Base-by-base conservation (phyloP, 2,329 filamentous ascomycete species). In the Teratosphaeriaceae sp. region DNA sequence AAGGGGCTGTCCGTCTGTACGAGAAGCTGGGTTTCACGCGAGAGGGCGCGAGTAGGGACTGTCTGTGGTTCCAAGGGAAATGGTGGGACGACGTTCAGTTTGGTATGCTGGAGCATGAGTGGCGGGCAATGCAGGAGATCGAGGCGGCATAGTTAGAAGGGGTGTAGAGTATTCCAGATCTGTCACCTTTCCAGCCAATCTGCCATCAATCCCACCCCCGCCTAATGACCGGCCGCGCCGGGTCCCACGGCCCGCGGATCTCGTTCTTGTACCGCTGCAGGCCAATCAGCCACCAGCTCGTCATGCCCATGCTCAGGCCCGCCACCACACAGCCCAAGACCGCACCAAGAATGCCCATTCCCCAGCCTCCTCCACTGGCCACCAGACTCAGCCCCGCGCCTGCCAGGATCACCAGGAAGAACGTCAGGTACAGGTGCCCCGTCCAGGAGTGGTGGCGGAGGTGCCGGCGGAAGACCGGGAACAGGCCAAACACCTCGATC, bases 211-310 rank as follows among this genome's bases (percentile, higher is more conserved):
- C 30, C 40, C 40, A 42, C 3, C 40, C 40, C n/a, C 40, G 13
- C 22, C 40, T 26, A 50, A 92, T 89, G 43, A 92, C 79, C 8
- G 92, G 92, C 60, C 89, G 76, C 5, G 92, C 92, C 16, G 90
- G 89, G 68, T 98, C 92, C 92, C 92, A 98, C 1, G 92, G 92
- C 33, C 92, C 92, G 59, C 89, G 87, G 53, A 98, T 96, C 67
- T 97, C 92, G 63, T 97, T 97, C 73, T 98, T 98, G 68, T 97
- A 98, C 69, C 94, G 90, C 67, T 98, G 92, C 64, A 98, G 66
- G 7, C 88, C 86, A 59, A 98, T 97, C 50, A 98, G 69, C 89
- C 92, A 97, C 90, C 89, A 97, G 61, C 88, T 94, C 63, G 89
- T 96, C 11, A 88, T 84, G 1, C 90, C 92, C 80, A 96, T 94